A percentile compares a stretch with the other conserved stretches of the same genome.
These are phyloP conservation scores for Xylariomycetidae sp. DNA, from an alignment of 2,329 filamentous ascomycete genomes.

Conservation along the genomic window DNA sequence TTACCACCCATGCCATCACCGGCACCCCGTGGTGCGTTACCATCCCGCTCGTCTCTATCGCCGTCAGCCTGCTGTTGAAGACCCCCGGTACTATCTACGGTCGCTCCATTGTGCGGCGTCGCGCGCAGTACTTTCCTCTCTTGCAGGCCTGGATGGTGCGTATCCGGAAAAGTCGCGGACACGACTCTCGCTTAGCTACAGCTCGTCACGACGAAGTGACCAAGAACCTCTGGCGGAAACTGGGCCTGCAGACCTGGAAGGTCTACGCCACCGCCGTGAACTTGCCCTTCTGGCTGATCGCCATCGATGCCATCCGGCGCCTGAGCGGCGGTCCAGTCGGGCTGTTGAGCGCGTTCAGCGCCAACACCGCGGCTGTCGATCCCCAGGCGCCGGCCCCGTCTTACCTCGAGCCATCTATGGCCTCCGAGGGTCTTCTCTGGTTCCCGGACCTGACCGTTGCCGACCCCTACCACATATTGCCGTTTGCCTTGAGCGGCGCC, in stretches of 20 bases:
- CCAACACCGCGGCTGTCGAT: slow-evolving; percentile 1
- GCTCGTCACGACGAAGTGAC: slow-evolving; percentile 16
- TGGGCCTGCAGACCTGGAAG: slow-evolving; percentile 44
- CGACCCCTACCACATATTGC: slow-evolving; percentile 46
- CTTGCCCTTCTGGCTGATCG: slow-evolving; percentile 43
- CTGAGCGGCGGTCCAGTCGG: slow-evolving; percentile 36
- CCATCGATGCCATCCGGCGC: slow-evolving; percentile 45
- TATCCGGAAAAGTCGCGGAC: slow-evolving; percentile 13
- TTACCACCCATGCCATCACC: slow-evolving; percentile 34
- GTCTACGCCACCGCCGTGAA: slow-evolving; percentile 31
- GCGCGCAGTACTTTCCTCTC: slow-evolving; percentile 24
- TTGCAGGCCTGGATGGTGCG: slow-evolving; percentile 29
- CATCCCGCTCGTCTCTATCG: slow-evolving; percentile 46
- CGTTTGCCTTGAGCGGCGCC: slow-evolving; percentile 32
- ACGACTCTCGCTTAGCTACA: slow-evolving; percentile 7
- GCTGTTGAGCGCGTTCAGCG: slow-evolving; percentile 16
- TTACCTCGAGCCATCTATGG: slow-evolving; percentile 32
- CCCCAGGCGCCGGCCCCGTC: background rate
- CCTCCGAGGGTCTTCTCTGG: slow-evolving; percentile 48
- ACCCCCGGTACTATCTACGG: slow-evolving; percentile 41
- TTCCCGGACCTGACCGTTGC: slow-evolving; percentile 46
- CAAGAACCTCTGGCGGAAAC: slow-evolving; percentile 22
- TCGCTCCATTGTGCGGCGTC: slow-evolving; percentile 24
- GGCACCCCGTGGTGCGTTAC: slow-evolving; percentile 48
- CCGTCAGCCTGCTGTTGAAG: slow-evolving; percentile 38